Evolutionary conservation across 2,329 filamentous ascomycete species (phyloP).

Genomic region (Apiospora phragmitis): DNA sequence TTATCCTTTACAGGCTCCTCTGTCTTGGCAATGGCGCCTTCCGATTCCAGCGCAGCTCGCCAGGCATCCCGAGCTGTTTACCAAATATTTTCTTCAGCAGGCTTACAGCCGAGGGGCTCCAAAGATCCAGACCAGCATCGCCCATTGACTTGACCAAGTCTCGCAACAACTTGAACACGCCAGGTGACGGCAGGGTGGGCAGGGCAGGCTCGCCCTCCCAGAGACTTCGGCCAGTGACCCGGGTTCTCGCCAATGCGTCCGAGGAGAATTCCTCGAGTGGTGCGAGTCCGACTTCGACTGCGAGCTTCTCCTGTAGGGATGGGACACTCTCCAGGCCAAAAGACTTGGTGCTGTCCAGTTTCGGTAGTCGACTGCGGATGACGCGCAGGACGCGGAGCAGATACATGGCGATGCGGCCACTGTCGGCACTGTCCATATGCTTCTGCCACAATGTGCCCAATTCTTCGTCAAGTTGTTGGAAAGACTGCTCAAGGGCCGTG

Average conservation of each 20-base stretch:
- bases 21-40: constrained; percentile 16
- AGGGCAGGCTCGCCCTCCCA: constrained; percentile 80
- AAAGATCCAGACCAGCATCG: constrained; percentile 72
- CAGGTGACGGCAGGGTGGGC: constrained; percentile 77
- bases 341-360: constrained; percentile 45
- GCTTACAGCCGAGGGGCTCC: constrained; percentile 69
- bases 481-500: constrained; percentile 55
- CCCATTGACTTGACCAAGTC: constrained; percentile 68
- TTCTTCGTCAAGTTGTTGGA: constrained; percentile 58
- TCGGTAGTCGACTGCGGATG: constrained; percentile 66
- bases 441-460: constrained; percentile 52
- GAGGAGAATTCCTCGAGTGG: constrained; percentile 50
- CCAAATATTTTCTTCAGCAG: constrained; percentile 61
- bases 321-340: constrained; percentile 65
- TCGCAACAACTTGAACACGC: constrained; percentile 70
- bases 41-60: constrained; percentile 39
- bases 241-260: constrained; percentile 43
- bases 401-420: constrained; percentile 60
- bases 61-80: constrained; percentile 50
- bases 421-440: constrained; percentile 45
- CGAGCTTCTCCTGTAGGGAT: constrained; percentile 64
- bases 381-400: constrained; percentile 74
- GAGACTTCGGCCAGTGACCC: constrained; percentile 62
- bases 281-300: constrained; percentile 48
- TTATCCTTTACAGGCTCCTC: constrained; percentile 4